phyloP scores from a whole-genome alignment of 2,329 filamentous ascomycete genomes.

The Teratosphaeria nubilosa region DNA sequence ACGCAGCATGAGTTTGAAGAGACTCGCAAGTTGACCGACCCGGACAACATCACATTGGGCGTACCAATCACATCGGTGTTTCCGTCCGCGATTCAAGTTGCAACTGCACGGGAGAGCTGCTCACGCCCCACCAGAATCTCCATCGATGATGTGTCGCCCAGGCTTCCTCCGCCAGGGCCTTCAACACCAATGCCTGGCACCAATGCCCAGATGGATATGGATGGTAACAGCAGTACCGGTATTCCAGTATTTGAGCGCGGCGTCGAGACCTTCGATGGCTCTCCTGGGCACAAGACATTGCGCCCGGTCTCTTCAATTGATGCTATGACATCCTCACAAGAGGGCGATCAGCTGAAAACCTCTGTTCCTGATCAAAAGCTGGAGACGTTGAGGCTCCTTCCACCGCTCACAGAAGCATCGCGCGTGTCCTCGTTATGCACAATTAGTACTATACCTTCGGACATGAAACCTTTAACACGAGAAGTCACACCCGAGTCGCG shows the following conservation, averaged over 20 bases:
- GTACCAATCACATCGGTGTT: neutral
- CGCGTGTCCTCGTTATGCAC: neutral
- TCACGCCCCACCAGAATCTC: neutral
- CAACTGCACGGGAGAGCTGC: neutral
- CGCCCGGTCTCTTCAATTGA: conserved; percentile 19
- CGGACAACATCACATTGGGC: conserved; percentile 1
- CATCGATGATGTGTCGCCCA: neutral
- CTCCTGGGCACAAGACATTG: conserved; percentile 8
- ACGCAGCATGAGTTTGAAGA: neutral
- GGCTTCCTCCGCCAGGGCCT: neutral
- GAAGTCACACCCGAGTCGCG: neutral
- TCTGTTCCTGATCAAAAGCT: neutral
- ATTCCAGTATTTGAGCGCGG: conserved; percentile 15
- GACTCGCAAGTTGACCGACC: neutral
- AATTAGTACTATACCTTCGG: neutral
- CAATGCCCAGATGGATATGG: conserved; percentile 10
- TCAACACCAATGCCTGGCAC: conserved; percentile 15
- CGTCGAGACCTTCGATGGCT: conserved; percentile 11
- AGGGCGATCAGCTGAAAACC: neutral
- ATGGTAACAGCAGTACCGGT: conserved; percentile 9
- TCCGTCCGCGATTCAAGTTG: neutral
- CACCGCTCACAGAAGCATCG: neutral
- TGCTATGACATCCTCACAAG: conserved; percentile 14
- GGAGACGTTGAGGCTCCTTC: neutral
- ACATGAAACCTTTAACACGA: conserved; percentile 1